phyloP scores from a whole-genome alignment of 176 grass and related monocot genomes.

The Eragrostis nindensis region DNA sequence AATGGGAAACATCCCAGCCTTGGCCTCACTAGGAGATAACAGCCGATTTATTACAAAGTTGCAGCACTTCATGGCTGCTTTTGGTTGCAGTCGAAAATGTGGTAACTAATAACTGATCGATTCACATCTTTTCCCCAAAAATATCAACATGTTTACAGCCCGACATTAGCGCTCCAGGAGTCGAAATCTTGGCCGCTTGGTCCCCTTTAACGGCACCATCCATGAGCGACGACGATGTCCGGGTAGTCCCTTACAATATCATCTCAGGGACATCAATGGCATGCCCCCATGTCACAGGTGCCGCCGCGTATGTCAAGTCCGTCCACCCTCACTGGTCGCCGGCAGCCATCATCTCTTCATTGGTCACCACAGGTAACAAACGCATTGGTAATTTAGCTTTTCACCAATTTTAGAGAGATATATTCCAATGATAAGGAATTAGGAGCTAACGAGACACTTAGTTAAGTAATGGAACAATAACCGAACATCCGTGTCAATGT shows the following conservation, averaged over 20 bases:
- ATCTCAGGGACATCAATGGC: not conserved
- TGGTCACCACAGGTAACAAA: slow-evolving; percentile 34
- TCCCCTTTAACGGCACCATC: not conserved
- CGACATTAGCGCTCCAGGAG: slow-evolving; percentile 14
- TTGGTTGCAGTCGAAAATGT: not conserved
- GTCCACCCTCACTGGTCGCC: slow-evolving; percentile 37
- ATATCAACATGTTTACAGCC: not conserved
- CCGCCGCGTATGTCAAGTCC: slow-evolving; percentile 22
- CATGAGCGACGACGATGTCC: not conserved
- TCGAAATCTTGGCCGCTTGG: slow-evolving; percentile 33
- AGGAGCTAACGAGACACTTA: no score
- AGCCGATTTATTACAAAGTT: no score
- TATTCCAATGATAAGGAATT: no score
- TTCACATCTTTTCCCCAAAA: not conserved
- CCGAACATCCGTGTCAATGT: no score
- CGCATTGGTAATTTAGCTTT: not conserved
- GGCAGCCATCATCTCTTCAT: slow-evolving; percentile 17
- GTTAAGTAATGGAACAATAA: no score
- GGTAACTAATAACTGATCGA: no score
- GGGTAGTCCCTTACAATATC: not conserved
- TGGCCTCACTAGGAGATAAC: no score
- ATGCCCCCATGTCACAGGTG: not conserved
- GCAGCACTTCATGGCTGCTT: no score
- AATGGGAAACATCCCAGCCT: no score
- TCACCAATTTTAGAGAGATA: not conserved